Conservation (phyloP, 805 yeast genomes). For the Isabelozyma pseudorhagii region DNA sequence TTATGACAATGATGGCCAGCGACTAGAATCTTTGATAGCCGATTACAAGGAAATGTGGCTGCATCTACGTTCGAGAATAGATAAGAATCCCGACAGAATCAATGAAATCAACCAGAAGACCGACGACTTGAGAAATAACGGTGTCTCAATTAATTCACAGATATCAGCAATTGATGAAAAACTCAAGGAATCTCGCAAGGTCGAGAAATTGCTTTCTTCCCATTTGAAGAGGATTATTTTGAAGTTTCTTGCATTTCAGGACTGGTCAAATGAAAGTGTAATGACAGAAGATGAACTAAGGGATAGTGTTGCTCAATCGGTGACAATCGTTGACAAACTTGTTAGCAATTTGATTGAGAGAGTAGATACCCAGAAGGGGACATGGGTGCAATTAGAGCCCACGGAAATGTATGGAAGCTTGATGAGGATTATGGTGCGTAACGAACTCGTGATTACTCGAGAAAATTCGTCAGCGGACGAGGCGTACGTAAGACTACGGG, state of each 20-base stretch:
- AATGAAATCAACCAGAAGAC: constrained; percentile 1
- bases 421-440: constrained; percentile 6
- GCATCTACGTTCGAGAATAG: background rate
- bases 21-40: background rate
- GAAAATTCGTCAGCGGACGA: constrained; percentile 1
- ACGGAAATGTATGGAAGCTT: constrained; percentile 3
- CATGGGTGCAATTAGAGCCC: constrained; percentile 10
- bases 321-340: constrained; percentile 6
- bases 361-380: background rate
- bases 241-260: constrained; percentile 7
- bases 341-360: constrained; percentile 1
- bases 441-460: constrained; percentile 5
- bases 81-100: background rate
- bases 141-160: background rate
- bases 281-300: constrained; percentile 5
- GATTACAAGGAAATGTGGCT: background rate
- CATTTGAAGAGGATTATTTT: constrained; percentile 8
- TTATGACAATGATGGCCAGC: background rate
- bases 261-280: constrained; percentile 5
- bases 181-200: constrained; percentile 5
- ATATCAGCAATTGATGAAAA: constrained; percentile 1
- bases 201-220: constrained; percentile 4
- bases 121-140: background rate
- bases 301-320: constrained; percentile 3
- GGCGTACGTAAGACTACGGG: constrained; percentile 3